A percentile compares a stretch with the other conserved stretches of the same genome.
These are phyloP conservation scores for Daldinia sp. DNA, from an alignment of 2,329 filamentous ascomycete species.

Conservation along the genomic window DNA sequence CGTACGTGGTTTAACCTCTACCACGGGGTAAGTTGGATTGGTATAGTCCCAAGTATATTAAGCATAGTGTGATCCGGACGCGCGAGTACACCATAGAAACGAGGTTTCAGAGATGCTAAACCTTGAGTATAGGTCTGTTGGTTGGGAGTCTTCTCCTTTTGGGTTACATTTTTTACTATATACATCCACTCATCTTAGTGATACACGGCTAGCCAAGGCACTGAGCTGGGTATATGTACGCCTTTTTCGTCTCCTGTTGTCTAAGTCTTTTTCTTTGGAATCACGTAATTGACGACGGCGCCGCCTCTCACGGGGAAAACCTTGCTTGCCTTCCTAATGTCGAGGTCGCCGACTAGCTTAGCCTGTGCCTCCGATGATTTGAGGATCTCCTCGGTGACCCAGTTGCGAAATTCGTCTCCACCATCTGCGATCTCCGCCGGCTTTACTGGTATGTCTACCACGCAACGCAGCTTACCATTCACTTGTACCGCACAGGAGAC, in stretches of 20 bases:
- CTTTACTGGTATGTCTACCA: slow-evolving; percentile 68
- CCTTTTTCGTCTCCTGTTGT: not conserved
- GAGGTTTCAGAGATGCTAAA: not conserved
- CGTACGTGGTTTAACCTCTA: too few relatives aligned
- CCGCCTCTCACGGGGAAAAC: slow-evolving; percentile 60
- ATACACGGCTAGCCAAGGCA: slow-evolving; percentile 12
- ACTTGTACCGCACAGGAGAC: slow-evolving; percentile 74
- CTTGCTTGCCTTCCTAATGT: slow-evolving; percentile 50
- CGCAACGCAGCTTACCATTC: slow-evolving; percentile 79
- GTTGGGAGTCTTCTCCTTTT: not conserved
- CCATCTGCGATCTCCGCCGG: slow-evolving; percentile 50
- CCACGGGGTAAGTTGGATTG: too few relatives aligned
- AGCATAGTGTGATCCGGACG: too few relatives aligned
- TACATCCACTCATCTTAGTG: not conserved
- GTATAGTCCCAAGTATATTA: too few relatives aligned
- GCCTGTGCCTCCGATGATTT: slow-evolving; percentile 66
- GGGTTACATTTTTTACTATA: not conserved
- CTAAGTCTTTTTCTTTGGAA: slow-evolving; percentile 43
- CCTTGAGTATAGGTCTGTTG: not conserved
- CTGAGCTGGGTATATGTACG: slow-evolving; percentile 23
- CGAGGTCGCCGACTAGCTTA: slow-evolving; percentile 59
- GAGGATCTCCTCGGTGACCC: slow-evolving; percentile 69
- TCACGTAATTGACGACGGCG: slow-evolving; percentile 78
- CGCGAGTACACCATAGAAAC: not conserved
- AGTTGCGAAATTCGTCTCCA: slow-evolving; percentile 57